Evolutionary conservation across 1,139 yeast genomes (phyloP), one percentile per base, ranked within the genome.

Genomic region (Pneumocystis wakefieldiae): DNA sequence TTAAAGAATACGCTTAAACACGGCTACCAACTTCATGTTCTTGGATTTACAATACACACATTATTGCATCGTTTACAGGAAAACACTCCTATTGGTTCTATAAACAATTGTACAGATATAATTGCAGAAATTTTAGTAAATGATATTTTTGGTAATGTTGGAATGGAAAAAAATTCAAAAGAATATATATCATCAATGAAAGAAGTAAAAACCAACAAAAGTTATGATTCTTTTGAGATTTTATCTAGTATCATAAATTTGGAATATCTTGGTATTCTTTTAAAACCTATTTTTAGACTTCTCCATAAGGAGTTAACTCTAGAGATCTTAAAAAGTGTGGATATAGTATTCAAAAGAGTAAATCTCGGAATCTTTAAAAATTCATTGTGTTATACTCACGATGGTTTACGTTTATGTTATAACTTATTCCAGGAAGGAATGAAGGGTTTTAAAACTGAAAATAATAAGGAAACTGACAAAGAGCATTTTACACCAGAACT

Each of bases 141-240:
- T 71, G 97, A 92, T 71, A 81, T 84, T 2, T 91, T 92, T 74
- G 99, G 98, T 19, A 82, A 86, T 5, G 89, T 96, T 8, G 96
- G 97, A 53, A 86, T 86, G 71, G 98, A 92, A 71, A 92, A 94
- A 72, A 98, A 92, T 69, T 91, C 94, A 17, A 97, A 90, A 67
- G 96, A 91, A 36, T 92, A 92, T 71, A 83, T 82, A 62, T 85
- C 89, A 62, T 85, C 85, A 67, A 87, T 90, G 85, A 88, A 87
- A 70, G 98, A 92, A 76, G 94, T 92, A 57, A 90, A 88, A 71
- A 85, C 84, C 69, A 88, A 88, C 71, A 90, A 88, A 74, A 86
- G 96, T 77, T 87, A 78, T 72, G 97, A 92, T 69, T 84, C 95
- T 6, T 94, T 86, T 55, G 96, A 91, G 73, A 76, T 90, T 28